Conservation (phyloP, 768 basidiomycete species). For the Pleurotus platypus region DNA sequence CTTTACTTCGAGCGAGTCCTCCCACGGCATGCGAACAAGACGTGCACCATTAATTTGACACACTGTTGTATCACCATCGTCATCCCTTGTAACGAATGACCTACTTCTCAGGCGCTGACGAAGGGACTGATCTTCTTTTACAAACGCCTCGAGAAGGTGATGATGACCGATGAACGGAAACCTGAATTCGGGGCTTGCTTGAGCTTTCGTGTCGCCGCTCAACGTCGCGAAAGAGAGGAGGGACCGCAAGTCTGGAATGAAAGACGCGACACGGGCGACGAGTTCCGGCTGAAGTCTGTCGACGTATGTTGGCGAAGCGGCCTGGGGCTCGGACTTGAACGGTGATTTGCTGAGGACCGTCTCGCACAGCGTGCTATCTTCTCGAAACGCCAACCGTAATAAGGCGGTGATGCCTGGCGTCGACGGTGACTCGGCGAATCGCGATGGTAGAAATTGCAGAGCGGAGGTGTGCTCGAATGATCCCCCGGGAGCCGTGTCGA, state of each 20-base stretch:
- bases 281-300: neutral
- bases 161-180: neutral
- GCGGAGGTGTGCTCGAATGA: neutral
- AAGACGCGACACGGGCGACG: neutral
- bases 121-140: neutral
- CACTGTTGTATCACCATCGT: no score
- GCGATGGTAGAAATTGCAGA: conserved; percentile 1
- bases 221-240: neutral
- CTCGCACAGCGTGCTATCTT: neutral
- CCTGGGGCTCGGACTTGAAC: neutral
- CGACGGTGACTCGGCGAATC: conserved; percentile 1
- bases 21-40: no score
- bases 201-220: neutral
- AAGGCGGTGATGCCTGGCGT: conserved; percentile 14
- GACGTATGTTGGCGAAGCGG: neutral
- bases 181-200: neutral
- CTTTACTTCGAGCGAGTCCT: no score
- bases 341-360: neutral
- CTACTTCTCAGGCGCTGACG: neutral
- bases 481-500: conserved; percentile 6
- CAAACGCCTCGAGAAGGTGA: neutral
- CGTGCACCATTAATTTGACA: no score
- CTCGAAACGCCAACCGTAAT: conserved; percentile 8
- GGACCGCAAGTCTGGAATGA: neutral
- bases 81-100: neutral